A percentile compares a stretch with the other conserved stretches of the same genome.
Evolutionary conservation across 345 rosid genomes (phyloP).

Genomic region (Turnera subulata): DNA sequence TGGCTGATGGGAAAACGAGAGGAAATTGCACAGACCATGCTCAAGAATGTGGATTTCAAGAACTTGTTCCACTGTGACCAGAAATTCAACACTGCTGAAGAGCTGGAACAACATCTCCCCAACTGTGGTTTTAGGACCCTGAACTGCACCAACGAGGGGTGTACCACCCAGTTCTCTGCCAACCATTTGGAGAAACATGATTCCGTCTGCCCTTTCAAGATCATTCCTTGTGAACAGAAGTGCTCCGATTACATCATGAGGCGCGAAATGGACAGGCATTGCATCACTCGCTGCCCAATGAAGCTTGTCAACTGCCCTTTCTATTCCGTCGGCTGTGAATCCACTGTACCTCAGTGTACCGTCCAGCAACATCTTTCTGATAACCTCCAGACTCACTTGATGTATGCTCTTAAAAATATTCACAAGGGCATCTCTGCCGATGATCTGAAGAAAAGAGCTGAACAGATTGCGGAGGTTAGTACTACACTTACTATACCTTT

Average conservation of each 20-base stretch:
- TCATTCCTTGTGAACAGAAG: constrained; percentile 75
- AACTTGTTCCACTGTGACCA: constrained; percentile 56
- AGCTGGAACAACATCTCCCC: constrained; percentile 42
- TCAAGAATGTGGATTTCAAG: constrained; percentile 76
- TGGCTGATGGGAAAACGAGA: constrained; percentile 65
- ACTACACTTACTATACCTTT: not conserved
- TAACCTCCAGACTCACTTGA: constrained; percentile 54
- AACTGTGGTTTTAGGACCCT: constrained; percentile 56
- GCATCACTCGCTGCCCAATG: constrained; percentile 84
- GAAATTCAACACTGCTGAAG: constrained; percentile 51
- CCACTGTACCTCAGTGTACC: constrained; percentile 46
- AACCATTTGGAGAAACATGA: constrained; percentile 64
- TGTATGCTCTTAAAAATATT: constrained; percentile 48
- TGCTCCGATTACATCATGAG: constrained; percentile 66
- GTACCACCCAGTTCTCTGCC: constrained; percentile 46
- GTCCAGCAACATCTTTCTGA: constrained; percentile 50
- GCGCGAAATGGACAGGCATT: constrained; percentile 85
- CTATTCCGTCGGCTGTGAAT: constrained; percentile 65
- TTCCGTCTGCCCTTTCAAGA: constrained; percentile 69
- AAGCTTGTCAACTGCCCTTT: constrained; percentile 83
- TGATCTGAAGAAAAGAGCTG: constrained; percentile 46
- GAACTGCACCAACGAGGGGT: constrained; percentile 70
- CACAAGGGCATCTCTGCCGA: constrained; percentile 54
- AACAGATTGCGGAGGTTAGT: constrained; percentile 56
- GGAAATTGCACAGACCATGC: constrained; percentile 48